phyloP scores from a whole-genome alignment of 73 alveolate species.

The Paramecium tetraurelia region DNA sequence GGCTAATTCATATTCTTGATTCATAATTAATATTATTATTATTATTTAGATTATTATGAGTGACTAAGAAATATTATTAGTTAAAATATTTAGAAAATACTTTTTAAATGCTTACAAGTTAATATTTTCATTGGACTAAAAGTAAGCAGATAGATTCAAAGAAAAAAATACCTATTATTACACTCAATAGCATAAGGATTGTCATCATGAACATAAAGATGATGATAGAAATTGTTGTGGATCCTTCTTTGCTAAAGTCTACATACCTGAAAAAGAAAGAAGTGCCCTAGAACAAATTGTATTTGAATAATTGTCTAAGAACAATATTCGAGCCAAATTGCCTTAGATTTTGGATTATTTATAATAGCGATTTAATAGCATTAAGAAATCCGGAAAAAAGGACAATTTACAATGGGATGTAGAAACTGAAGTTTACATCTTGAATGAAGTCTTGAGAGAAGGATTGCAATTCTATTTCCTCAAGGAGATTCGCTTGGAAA shows the following conservation, averaged over 20 bases:
- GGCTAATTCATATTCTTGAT: constrained; percentile 10
- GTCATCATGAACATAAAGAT: constrained; percentile 33
- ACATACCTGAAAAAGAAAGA: constrained; percentile 52
- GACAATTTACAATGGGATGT: constrained; percentile 58
- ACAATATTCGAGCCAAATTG: background rate
- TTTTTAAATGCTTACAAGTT: constrained; percentile 49
- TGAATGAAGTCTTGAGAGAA: constrained; percentile 55
- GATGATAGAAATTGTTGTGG: constrained; percentile 31
- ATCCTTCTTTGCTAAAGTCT: constrained; percentile 58
- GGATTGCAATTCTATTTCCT: constrained; percentile 45
- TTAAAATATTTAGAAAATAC: constrained; percentile 13
- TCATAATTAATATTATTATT: background rate
- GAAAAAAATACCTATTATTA: constrained; percentile 52
- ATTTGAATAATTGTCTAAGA: background rate
- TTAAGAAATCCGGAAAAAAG: constrained; percentile 51
- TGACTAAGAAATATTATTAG: background rate
- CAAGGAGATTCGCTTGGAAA: constrained; percentile 23
- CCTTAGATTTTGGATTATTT: constrained; percentile 30
- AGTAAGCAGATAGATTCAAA: constrained; percentile 54
- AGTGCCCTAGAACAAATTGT: constrained; percentile 39
- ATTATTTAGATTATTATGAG: background rate
- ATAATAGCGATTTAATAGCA: constrained; percentile 8
- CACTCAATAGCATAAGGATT: constrained; percentile 13
- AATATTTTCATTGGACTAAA: constrained; percentile 47
- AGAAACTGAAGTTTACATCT: constrained; percentile 45